Base-by-base conservation (phyloP, 129 eudicot genomes). In the Lactuca sativa region DNA sequence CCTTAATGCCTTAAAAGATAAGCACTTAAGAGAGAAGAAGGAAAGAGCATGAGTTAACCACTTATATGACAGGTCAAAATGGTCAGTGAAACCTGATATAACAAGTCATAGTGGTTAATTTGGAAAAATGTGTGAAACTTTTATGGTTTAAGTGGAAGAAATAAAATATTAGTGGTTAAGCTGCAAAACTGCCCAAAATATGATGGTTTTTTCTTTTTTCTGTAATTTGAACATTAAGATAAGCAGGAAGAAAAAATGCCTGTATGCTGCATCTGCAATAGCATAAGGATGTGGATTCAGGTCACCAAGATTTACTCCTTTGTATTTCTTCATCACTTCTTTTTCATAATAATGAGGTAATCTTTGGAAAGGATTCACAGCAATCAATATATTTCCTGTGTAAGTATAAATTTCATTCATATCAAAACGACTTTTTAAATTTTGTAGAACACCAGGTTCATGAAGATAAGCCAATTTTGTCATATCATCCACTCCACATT, bases 221-320 rank as follows among this genome's bases (percentile, higher is more conserved):
- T 21, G 70, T 13, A 7, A 66, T 21, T 56, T 12, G 9, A 9
- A 31, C 10, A 66, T 16, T 33, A 67, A 67, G 31, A 52, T 12
- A 62, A 36, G 66, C 14, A 67, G 54, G 33, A 73, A 33, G 12
- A 47, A 31, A 16, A 4, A 70, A 60, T 82, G 80, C 97, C 97
- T 92, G 89, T 92, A 92, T 43, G 97, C 87, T 32, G 81, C 74
- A 75, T 92, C 97, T 31, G 96, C 97, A 67, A 92, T 86, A 65
- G 97, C 97, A 78, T 82, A 92, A 38, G 97, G 96, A 76, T 92
- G 97, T 5, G 96, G 96, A 66, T 64, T 84, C 59, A 91, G 86
- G 68, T 91, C 97, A 25, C 92, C 96, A 63, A 91, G 66, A 56
- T 82, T 85, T 62, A 77, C 81, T 61, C 95, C 97, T 82, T 77